A percentile compares a stretch with the other conserved stretches of the same genome.
Evolutionary conservation across 2,329 filamentous ascomycete genomes (phyloP).

Genomic region (Sporothrix pseudoabietina): DNA sequence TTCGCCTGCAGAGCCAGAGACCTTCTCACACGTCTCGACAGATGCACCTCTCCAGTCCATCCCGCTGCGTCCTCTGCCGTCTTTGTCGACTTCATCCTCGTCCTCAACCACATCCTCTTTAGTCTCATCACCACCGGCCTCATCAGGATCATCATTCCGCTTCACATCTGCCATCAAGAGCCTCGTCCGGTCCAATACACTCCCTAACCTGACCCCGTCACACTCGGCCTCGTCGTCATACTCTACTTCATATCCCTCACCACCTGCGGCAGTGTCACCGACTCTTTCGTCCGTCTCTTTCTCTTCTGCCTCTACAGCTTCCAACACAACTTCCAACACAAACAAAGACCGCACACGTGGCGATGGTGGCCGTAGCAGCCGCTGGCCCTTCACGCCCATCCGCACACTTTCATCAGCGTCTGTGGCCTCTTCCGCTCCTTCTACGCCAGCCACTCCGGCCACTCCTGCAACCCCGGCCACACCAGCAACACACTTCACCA

Average conservation of each 20-base stretch:
- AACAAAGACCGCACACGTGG: background rate
- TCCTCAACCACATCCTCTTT: background rate
- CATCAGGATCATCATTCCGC: constrained; percentile 31
- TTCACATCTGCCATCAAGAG: constrained; percentile 44
- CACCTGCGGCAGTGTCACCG: background rate
- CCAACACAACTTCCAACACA: constrained; percentile 4
- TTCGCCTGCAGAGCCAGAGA: constrained; percentile 30
- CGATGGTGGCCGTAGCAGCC: background rate
- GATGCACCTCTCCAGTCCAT: background rate
- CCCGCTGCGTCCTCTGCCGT: constrained; percentile 25
- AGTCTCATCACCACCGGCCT: background rate
- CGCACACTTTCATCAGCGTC: constrained; percentile 37
- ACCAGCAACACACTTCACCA: constrained; percentile 34
- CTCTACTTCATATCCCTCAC: background rate
- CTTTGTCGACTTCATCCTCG: constrained; percentile 23
- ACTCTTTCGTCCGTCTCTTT: constrained; percentile 36
- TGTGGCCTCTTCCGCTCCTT: constrained; percentile 32
- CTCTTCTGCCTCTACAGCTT: constrained; percentile 33
- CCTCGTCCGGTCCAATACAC: constrained; percentile 46
- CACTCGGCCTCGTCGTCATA: background rate
- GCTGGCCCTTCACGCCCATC: constrained; percentile 21
- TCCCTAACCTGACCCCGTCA: background rate
- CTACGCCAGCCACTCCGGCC: constrained; percentile 31
- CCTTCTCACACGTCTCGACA: background rate
- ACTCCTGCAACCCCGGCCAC: constrained; percentile 51